These are phyloP conservation scores for Phytophthora agathidicida DNA, from an alignment of 352 stramenopile species.

Conservation along the genomic window DNA sequence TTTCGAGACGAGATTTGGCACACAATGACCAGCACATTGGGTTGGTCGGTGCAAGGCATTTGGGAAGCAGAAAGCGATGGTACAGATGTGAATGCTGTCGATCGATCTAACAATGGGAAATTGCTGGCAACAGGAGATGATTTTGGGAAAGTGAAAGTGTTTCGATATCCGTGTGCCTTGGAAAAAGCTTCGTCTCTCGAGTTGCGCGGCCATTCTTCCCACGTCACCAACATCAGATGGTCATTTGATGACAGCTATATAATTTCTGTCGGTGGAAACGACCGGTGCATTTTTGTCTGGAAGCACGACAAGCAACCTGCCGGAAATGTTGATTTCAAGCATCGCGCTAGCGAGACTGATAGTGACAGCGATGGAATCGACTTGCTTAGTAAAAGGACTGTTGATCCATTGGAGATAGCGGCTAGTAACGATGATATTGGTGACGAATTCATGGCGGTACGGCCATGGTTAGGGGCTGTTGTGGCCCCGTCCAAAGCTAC, in stretches of 20 bases:
- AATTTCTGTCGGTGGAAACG: constrained; percentile 78
- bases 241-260: constrained; percentile 62
- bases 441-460: constrained; percentile 92
- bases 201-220: constrained; percentile 73
- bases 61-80: constrained; percentile 79
- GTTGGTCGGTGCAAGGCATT: constrained; percentile 93
- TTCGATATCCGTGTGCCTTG: constrained; percentile 77
- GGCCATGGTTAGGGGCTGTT: constrained; percentile 87
- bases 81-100: constrained; percentile 82
- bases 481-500: constrained; percentile 65
- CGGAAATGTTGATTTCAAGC: constrained; percentile 1
- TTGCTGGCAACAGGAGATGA: constrained; percentile 84
- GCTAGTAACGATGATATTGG: constrained; percentile 51
- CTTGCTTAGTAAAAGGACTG: constrained; percentile 20
- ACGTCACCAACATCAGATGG: constrained; percentile 85
- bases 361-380: constrained; percentile 11
- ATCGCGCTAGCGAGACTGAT: constrained; percentile 7
- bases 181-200: constrained; percentile 62
- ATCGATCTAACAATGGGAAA: constrained; percentile 66
- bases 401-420: constrained; percentile 37
- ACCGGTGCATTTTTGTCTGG: constrained; percentile 82
- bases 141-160: constrained; percentile 88
- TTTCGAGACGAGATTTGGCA: constrained; percentile 92
- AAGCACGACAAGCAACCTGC: constrained; percentile 44
- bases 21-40: constrained; percentile 87